These are phyloP conservation scores for Cystobasidium pallidum DNA, from an alignment of 1,284 basidiomycete genomes.

Conservation along the genomic window DNA sequence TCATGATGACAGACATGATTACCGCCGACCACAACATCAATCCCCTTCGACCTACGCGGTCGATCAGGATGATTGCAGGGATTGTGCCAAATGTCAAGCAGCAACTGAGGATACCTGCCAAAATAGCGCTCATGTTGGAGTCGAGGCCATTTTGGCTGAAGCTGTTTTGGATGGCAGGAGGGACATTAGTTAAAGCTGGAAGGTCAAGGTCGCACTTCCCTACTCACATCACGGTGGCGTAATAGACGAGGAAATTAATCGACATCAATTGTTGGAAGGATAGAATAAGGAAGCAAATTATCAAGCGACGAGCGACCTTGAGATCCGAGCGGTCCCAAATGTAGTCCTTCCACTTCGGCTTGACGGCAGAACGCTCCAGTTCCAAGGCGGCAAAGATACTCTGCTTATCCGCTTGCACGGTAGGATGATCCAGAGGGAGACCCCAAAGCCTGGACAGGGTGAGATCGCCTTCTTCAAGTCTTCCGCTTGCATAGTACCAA, in stretches of 20 bases:
- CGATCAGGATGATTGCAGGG: slow-evolving; percentile 29
- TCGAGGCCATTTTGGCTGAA: slow-evolving; percentile 11
- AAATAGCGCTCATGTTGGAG: slow-evolving; percentile 18
- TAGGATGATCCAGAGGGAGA: slow-evolving; percentile 2
- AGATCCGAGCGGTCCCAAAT: slow-evolving; percentile 33
- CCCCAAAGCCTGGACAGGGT: slow-evolving; percentile 18
- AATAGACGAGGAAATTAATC: slow-evolving; percentile 29
- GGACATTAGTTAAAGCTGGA: neutral
- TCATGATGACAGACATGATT: slow-evolving; percentile 35
- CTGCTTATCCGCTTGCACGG: slow-evolving; percentile 28
- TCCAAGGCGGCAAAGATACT: slow-evolving; percentile 38
- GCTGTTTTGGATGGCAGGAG: slow-evolving; percentile 27
- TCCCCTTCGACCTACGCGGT: slow-evolving; percentile 32
- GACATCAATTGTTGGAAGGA: slow-evolving; percentile 39
- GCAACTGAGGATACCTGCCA: slow-evolving; percentile 3
- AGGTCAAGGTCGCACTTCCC: neutral
- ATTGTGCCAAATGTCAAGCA: slow-evolving; percentile 23
- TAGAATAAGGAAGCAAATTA: slow-evolving; percentile 30
- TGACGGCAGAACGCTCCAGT: slow-evolving; percentile 20
- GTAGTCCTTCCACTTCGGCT: slow-evolving; percentile 23
- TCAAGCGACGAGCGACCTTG: slow-evolving; percentile 27
- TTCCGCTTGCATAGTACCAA: slow-evolving; percentile 32
- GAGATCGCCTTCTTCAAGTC: slow-evolving; percentile 30
- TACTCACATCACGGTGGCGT: neutral
- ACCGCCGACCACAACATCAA: slow-evolving; percentile 31